Base-by-base conservation (phyloP, 164 flowering plant genomes). In the Vitis rupestris region DNA sequence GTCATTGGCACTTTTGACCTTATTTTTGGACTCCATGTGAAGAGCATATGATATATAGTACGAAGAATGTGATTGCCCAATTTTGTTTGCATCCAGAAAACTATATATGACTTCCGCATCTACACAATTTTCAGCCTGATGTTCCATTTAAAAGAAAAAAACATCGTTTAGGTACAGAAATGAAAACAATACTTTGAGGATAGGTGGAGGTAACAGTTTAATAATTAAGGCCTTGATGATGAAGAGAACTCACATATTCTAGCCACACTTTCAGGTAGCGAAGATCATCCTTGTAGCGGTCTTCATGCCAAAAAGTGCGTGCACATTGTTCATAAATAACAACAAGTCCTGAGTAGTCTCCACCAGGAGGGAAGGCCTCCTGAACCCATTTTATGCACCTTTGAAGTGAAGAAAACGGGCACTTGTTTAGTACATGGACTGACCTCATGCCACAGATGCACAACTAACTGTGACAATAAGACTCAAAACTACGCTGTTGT, bases 351-450 rank as follows among this genome's bases (percentile, higher is more conserved):
- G 99, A 91, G 74, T 37, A 79, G 71, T 95, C 98, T 65, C 98
- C 99, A 51, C 92, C 99, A 9, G 96, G 74, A 37, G 99, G 98
- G 70, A 87, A 93, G 16, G 93, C 87, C 76, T 95, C 97, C 65
- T 95, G 97, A 62, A 93, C 89, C 99, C 99, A 95, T 71, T 93
- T 91, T 47, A 95, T 91, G 75, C 99, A 93, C 83, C 99, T 94
- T 76, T 50, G 74, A 29, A 50, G 23, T 3, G 10, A 19, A 3
- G 37, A 59, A 14, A 31, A 16, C 6, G 44, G 37, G 2, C 27
- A 23, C 27, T 23, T 23, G 15, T 37, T 37, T 6, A 37, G 44
- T 6, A 37, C 7, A 37, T 37, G 44, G 44, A 37, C 44, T 37
- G 44, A 37, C 44, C 7, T 37, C 7, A 6, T 37, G 7, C 6